These are phyloP conservation scores for Oldenlandia corymbosa DNA, from an alignment of 257 asterid species.

Conservation along the genomic window DNA sequence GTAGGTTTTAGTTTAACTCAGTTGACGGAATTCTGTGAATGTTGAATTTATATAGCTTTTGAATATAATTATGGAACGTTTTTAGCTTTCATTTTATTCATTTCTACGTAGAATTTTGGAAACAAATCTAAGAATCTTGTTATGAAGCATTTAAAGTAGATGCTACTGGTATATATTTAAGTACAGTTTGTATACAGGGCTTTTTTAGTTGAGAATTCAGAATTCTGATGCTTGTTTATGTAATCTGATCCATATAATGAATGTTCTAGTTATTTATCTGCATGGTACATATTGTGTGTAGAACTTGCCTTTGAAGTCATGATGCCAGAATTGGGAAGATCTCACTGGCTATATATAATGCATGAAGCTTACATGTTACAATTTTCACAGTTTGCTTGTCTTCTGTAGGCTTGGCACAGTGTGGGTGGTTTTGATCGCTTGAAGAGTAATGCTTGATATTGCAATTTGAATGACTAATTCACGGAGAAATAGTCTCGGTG, in stretches of 20 bases:
- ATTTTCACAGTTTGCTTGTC: conserved; percentile 11
- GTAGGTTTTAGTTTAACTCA: not conserved
- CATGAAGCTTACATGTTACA: not conserved
- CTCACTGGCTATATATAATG: not conserved
- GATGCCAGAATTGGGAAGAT: not conserved
- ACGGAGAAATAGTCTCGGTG: conserved; percentile 43
- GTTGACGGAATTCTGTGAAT: not conserved
- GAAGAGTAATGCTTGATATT: conserved; percentile 24
- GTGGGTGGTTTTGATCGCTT: conserved; percentile 23
- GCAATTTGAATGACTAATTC: conserved; percentile 46
- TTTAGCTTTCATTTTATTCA: not conserved
- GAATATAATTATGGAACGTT: too few species aligned
- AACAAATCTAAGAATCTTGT: too few species aligned
- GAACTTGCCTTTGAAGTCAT: not conserved
- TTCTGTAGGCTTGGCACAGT: conserved; percentile 22
- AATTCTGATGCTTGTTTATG: not conserved
- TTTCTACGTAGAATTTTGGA: too few species aligned
- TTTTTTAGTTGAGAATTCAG: not conserved
- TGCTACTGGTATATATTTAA: too few species aligned
- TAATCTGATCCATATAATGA: not conserved
- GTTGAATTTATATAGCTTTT: too few species aligned
- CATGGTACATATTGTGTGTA: not conserved
- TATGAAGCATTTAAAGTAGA: too few species aligned
- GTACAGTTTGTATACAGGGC: not conserved
- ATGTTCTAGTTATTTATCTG: not conserved